These are phyloP conservation scores for Hypoxylon sp. DNA, from an alignment of 2,329 filamentous ascomycete genomes.

Conservation along the genomic window DNA sequence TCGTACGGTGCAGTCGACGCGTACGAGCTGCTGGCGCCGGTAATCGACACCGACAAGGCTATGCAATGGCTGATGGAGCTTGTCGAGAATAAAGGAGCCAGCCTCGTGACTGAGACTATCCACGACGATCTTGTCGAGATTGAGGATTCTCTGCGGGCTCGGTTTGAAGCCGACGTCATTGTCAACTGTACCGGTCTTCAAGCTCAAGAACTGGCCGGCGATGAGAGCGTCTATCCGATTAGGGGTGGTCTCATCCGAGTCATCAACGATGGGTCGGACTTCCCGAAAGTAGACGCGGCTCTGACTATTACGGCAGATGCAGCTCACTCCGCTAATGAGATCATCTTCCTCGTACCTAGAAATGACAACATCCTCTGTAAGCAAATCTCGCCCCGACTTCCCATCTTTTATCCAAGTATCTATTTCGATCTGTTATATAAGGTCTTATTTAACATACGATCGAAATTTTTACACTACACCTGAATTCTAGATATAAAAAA, in stretches of 20 bases:
- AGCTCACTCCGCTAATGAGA: conserved; percentile 56
- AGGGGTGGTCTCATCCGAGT: conserved; percentile 62
- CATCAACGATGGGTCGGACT: conserved; percentile 61
- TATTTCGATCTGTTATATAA: background rate
- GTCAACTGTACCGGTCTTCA: conserved; percentile 62
- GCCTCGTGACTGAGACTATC: conserved; percentile 58
- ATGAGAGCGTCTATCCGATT: conserved; percentile 60
- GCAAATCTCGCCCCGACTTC: conserved; percentile 16
- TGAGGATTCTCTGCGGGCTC: conserved; percentile 54
- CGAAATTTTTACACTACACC: background rate
- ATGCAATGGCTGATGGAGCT: conserved; percentile 61
- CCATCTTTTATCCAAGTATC: conserved; percentile 7
- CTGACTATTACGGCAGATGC: conserved; percentile 60
- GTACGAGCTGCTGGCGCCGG: conserved; percentile 61
- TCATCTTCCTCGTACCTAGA: conserved; percentile 62
- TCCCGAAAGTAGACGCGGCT: conserved; percentile 59
- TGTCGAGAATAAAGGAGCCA: conserved; percentile 60
- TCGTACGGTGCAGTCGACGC: conserved; percentile 59
- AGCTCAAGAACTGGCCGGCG: conserved; percentile 56
- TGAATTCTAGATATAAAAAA: background rate
- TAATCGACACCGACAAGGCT: conserved; percentile 63
- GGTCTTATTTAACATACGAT: background rate
- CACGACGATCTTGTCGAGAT: conserved; percentile 55
- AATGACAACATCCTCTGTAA: conserved; percentile 60
- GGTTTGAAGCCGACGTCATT: conserved; percentile 60